Percentiles rank a stretch among this genome's conserved stretches.
Evolutionary conservation across 371 early-diverging fungal genomes (phyloP).

Genomic region (Nematocida displodere): DNA sequence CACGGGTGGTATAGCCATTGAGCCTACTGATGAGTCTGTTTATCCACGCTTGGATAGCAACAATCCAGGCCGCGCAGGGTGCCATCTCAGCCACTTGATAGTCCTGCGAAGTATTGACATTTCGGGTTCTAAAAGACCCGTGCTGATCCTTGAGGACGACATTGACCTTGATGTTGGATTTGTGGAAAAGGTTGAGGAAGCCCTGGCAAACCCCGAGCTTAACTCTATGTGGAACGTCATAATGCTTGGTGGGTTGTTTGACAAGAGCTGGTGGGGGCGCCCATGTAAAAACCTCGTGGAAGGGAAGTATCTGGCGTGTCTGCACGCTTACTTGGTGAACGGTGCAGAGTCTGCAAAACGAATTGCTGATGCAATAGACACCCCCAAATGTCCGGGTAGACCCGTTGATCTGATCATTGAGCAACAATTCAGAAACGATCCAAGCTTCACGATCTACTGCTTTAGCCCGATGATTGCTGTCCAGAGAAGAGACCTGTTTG

Average conservation of each 20-base stretch:
- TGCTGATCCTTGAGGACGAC: conserved; percentile 18
- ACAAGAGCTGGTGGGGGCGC: background rate
- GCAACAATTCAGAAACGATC: background rate
- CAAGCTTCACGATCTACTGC: background rate
- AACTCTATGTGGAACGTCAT: background rate
- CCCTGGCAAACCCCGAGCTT: background rate
- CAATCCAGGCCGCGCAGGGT: conserved; percentile 1
- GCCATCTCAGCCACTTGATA: conserved; percentile 17
- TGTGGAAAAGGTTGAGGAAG: conserved; percentile 2
- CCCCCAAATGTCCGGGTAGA: background rate
- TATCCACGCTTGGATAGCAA: background rate
- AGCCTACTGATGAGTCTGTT: background rate
- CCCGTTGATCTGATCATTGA: conserved; percentile 16
- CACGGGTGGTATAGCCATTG: background rate
- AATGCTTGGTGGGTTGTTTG: background rate
- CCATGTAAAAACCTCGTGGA: background rate
- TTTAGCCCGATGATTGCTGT: conserved; percentile 15
- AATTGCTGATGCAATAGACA: conserved; percentile 16
- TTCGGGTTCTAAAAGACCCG: background rate
- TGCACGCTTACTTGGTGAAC: conserved; percentile 13
- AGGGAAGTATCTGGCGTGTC: conserved; percentile 4
- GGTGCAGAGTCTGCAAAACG: background rate
- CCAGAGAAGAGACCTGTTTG: conserved; percentile 8
- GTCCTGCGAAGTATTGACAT: background rate
- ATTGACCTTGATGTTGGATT: conserved; percentile 5